These are phyloP conservation scores for Calonectria pauciramosa DNA, from an alignment of 2,329 filamentous ascomycete genomes.

Conservation along the genomic window DNA sequence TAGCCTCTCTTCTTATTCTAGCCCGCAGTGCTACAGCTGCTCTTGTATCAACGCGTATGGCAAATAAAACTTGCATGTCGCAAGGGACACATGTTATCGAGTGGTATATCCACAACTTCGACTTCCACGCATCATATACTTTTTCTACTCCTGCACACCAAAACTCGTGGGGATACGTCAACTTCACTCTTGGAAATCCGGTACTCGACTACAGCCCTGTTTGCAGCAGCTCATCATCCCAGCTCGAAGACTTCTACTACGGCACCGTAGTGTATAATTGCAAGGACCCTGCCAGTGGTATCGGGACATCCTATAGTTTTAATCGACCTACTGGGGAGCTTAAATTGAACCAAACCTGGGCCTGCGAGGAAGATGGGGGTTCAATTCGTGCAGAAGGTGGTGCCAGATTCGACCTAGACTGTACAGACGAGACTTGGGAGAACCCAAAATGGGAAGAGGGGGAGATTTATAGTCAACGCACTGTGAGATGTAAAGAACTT, in stretches of 20 bases:
- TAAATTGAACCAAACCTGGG: slow-evolving; percentile 15
- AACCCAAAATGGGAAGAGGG: slow-evolving; percentile 15
- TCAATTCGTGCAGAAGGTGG: slow-evolving; percentile 3
- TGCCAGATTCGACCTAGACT: not conserved
- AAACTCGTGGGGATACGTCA: slow-evolving; percentile 14
- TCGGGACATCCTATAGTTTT: slow-evolving; percentile 2
- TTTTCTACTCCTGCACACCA: slow-evolving; percentile 15
- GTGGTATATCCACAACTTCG: slow-evolving; percentile 14
- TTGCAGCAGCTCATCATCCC: slow-evolving; percentile 11
- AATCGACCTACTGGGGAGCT: slow-evolving; percentile 7
- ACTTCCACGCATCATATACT: slow-evolving; percentile 17
- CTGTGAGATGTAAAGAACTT: not conserved
- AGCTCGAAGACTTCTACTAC: slow-evolving; percentile 17
- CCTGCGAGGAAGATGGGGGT: not conserved
- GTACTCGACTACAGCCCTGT: slow-evolving; percentile 7
- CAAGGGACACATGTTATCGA: not conserved
- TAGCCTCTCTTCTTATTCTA: not conserved
- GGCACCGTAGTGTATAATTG: slow-evolving; percentile 3
- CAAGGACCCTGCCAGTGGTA: not conserved
- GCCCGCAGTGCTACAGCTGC: not conserved
- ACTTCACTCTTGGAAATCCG: slow-evolving; percentile 14
- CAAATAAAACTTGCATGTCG: not conserved
- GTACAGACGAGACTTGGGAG: slow-evolving; percentile 1
- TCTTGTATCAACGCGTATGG: not conserved
- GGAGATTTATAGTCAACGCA: slow-evolving; percentile 7